Conservation (phyloP, 129 eudicot genomes). For the Helianthus tuberosus region DNA sequence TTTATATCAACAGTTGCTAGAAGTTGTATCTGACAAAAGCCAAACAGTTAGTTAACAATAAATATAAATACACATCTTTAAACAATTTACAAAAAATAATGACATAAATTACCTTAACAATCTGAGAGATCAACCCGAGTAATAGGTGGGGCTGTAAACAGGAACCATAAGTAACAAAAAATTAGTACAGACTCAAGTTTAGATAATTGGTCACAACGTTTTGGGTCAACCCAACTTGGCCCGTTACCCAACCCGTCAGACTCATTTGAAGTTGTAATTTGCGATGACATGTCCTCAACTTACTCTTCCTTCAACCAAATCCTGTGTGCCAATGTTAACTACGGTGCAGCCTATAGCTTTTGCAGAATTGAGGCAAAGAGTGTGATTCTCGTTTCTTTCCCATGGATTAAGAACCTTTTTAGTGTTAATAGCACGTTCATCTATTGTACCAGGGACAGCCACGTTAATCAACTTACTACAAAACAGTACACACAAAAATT, state of each 20-base stretch:
- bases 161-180: constrained; percentile 18
- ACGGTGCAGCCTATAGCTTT: constrained; percentile 70
- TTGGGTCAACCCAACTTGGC: not conserved
- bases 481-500: constrained; percentile 15
- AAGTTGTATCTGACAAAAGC: constrained; percentile 60
- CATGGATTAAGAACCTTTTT: constrained; percentile 60
- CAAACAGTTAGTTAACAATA: constrained; percentile 22
- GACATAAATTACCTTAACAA: constrained; percentile 54
- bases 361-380: constrained; percentile 66
- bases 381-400: constrained; percentile 68
- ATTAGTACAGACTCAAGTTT: constrained; percentile 30
- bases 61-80: not conserved
- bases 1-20: constrained; percentile 59
- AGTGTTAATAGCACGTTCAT: constrained; percentile 70
- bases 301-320: constrained; percentile 67
- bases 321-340: constrained; percentile 66
- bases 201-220: constrained; percentile 3
- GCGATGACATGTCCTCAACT: constrained; percentile 23
- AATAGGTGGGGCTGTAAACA: constrained; percentile 63
- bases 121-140: constrained; percentile 76
- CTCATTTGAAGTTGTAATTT: not conserved
- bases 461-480: constrained; percentile 69
- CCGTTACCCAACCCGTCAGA: not conserved
- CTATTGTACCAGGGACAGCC: constrained; percentile 78
- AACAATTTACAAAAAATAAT: not conserved